Percentiles rank a stretch among this genome's conserved stretches.
Conservation (phyloP, 805 yeast species). For the Pichia cabralensis region DNA sequence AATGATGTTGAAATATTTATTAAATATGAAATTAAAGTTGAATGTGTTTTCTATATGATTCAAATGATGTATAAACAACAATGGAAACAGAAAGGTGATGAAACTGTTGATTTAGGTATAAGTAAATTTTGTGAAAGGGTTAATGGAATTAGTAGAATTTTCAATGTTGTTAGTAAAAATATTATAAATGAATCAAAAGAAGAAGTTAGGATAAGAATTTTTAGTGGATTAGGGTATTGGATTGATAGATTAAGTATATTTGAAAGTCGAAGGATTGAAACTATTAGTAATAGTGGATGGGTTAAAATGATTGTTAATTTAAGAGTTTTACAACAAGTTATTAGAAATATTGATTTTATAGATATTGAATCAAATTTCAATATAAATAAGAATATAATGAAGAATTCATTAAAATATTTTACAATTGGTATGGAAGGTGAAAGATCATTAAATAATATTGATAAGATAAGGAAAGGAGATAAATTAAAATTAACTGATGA, state of each 20-base stretch:
- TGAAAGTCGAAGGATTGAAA: constrained; percentile 40
- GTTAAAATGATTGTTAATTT: constrained; percentile 51
- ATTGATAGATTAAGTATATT: constrained; percentile 42
- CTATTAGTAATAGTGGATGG: constrained; percentile 49
- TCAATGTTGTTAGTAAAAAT: constrained; percentile 7
- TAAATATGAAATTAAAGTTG: constrained; percentile 43
- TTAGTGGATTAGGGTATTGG: constrained; percentile 13
- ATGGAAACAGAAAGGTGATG: constrained; percentile 7
- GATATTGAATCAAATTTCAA: not conserved
- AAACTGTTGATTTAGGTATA: constrained; percentile 10
- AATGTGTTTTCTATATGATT: constrained; percentile 11
- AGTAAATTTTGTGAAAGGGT: constrained; percentile 12
- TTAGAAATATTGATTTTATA: constrained; percentile 37
- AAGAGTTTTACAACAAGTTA: constrained; percentile 57
- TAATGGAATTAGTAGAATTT: constrained; percentile 8
- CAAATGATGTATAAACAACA: constrained; percentile 8
- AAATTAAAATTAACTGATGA: constrained; percentile 25
- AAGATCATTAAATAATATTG: constrained; percentile 4
- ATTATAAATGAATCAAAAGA: constrained; percentile 4
- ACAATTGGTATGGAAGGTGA: constrained; percentile 27
- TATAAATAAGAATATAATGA: constrained; percentile 3
- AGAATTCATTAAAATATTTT: constrained; percentile 42
- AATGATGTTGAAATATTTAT: constrained; percentile 36
- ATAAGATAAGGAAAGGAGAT: constrained; percentile 1
- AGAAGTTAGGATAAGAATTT: constrained; percentile 9